These are phyloP conservation scores for Lipomyces sp. DNA, from an alignment of 805 yeast species.

Conservation along the genomic window DNA sequence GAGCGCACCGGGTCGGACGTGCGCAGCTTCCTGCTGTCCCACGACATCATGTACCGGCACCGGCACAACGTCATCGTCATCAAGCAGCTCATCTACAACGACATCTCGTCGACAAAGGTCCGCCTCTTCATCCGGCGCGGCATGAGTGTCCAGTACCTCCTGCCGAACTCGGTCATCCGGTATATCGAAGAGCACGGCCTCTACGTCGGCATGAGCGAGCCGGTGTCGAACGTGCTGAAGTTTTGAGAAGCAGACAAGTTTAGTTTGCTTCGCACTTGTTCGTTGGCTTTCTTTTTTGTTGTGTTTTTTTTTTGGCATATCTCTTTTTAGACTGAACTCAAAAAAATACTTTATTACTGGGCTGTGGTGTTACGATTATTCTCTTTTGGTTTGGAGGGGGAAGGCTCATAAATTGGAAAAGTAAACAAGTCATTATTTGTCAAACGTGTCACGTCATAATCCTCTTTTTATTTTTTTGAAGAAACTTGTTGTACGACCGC, in stretches of 20 bases:
- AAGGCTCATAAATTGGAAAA: no score
- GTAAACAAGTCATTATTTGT: no score
- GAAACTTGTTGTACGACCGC: no score
- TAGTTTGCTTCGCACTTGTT: neutral
- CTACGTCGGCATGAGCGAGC: constrained; percentile 43
- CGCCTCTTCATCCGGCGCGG: constrained; percentile 88
- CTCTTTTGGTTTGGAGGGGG: no score
- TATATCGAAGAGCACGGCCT: constrained; percentile 90
- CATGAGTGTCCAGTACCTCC: constrained; percentile 91
- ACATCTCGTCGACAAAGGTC: constrained; percentile 91
- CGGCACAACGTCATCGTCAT: constrained; percentile 83
- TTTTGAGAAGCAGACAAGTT: constrained; percentile 7
- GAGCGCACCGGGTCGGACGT: constrained; percentile 97
- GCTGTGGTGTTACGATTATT: no score
- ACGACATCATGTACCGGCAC: constrained; percentile 97
- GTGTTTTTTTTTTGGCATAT: neutral
- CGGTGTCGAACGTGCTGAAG: constrained; percentile 28
- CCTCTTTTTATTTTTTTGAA: no score
- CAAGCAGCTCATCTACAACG: constrained; percentile 94
- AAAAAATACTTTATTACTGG: no score
- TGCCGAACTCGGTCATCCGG: constrained; percentile 91
- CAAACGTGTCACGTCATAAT: no score
- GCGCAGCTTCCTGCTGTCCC: constrained; percentile 82
- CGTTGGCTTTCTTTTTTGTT: neutral
- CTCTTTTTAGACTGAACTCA: neutral